Conservation (phyloP, 495 filamentous ascomycete species). For the Mytilinidion resinicola region DNA sequence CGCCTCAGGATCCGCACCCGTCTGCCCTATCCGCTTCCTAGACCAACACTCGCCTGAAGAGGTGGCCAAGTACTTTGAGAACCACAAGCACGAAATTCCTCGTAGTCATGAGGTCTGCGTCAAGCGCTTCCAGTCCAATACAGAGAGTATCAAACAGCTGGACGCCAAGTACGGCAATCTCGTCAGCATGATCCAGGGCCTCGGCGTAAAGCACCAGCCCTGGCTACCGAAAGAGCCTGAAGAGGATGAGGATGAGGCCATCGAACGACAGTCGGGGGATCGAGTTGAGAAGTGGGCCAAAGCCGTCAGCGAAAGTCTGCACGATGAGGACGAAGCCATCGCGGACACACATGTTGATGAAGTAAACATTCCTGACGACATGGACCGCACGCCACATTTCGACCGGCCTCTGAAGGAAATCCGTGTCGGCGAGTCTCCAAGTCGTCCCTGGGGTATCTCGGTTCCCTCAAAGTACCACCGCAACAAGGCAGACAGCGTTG, state of each 20-base stretch:
- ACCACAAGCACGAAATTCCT: slow-evolving; percentile 86
- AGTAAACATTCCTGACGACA: slow-evolving; percentile 29
- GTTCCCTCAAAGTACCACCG: slow-evolving; percentile 52
- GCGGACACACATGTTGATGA: slow-evolving; percentile 13
- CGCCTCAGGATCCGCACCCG: slow-evolving; percentile 28
- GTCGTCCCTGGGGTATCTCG: slow-evolving; percentile 81
- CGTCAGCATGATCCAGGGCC: slow-evolving; percentile 81
- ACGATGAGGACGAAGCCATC: slow-evolving; percentile 20
- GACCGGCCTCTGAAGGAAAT: slow-evolving; percentile 77
- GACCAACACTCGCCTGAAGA: slow-evolving; percentile 88
- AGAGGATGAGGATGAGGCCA: slow-evolving; percentile 41
- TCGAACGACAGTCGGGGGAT: slow-evolving; percentile 44
- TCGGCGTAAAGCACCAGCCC: slow-evolving; percentile 75
- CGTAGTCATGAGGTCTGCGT: slow-evolving; percentile 88
- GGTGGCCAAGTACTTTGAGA: slow-evolving; percentile 80
- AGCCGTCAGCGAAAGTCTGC: slow-evolving; percentile 46
- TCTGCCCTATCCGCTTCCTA: slow-evolving; percentile 81
- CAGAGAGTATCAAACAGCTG: slow-evolving; percentile 70
- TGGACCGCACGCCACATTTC: slow-evolving; percentile 56
- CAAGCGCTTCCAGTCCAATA: slow-evolving; percentile 74
- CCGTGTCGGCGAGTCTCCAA: slow-evolving; percentile 81
- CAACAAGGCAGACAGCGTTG: slow-evolving; percentile 31
- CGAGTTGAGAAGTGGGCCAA: slow-evolving; percentile 78
- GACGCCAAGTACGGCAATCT: slow-evolving; percentile 89
- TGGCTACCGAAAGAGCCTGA: slow-evolving; percentile 61